A percentile compares a stretch with the other conserved stretches of the same genome.
Evolutionary conservation across 495 filamentous ascomycete species (phyloP).

Genomic region (Aspergillus incahuasiensis): DNA sequence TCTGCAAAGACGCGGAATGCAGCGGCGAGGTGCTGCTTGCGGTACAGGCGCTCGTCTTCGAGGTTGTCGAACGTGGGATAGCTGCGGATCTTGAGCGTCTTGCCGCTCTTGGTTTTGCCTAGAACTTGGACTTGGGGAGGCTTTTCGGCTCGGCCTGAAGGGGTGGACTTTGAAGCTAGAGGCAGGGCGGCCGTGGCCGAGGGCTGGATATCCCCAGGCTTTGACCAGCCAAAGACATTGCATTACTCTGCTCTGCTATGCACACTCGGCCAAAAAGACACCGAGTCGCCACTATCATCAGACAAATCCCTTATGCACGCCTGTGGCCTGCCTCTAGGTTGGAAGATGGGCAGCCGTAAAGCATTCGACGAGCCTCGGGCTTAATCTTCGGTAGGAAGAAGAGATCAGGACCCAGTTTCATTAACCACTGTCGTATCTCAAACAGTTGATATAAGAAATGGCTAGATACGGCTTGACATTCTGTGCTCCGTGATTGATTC

Average conservation of each 20-base stretch:
- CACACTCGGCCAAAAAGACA: not conserved
- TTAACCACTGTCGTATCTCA: no score
- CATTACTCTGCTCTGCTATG: not conserved
- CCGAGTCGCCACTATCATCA: not conserved
- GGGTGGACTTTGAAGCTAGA: not conserved
- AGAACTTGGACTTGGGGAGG: slow-evolving; percentile 9
- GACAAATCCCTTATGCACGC: not conserved
- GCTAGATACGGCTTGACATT: no score
- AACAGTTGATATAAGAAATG: no score
- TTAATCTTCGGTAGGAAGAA: no score
- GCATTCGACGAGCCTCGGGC: no score
- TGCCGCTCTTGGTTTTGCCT: slow-evolving; percentile 9
- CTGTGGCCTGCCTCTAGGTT: not conserved
- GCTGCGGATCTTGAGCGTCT: slow-evolving; percentile 11
- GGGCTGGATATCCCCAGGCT: not conserved
- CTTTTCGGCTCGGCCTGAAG: slow-evolving; percentile 1
- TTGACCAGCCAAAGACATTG: not conserved
- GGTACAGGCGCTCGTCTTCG: slow-evolving; percentile 53
- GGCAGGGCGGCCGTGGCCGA: not conserved
- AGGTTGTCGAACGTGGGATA: slow-evolving; percentile 45
- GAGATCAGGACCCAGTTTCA: no score
- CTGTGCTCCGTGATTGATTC: no score
- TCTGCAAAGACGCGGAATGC: slow-evolving; percentile 56
- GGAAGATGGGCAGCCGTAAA: no score
- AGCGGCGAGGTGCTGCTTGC: slow-evolving; percentile 58